Evolutionary conservation across 768 basidiomycete genomes (phyloP).

Genomic region (Trametes sanguinea): DNA sequence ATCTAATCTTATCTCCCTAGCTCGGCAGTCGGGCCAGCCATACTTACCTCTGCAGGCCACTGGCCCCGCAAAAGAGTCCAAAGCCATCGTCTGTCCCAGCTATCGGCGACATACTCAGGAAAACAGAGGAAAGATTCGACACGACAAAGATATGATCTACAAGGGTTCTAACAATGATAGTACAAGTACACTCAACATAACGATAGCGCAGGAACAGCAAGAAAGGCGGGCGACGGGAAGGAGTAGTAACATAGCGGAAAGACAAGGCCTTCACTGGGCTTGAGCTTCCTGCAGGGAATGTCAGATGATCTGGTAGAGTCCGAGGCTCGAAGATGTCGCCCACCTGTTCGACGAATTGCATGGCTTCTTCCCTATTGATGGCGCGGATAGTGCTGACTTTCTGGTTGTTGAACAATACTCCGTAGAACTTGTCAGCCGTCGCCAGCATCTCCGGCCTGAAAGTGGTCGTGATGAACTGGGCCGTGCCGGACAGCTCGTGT

Average conservation of each 20-base stretch:
- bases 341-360: conserved; percentile 92
- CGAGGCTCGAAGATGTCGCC: conserved; percentile 20
- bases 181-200: conserved; percentile 12
- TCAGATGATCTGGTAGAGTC: too few species aligned
- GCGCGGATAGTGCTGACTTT: conserved; percentile 89
- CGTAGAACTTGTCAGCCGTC: conserved; percentile 95
- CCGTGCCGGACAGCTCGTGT: conserved; percentile 79
- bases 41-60: too few species aligned
- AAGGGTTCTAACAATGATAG: not conserved
- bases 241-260: too few species aligned
- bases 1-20: conserved; percentile 1
- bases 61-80: too few species aligned
- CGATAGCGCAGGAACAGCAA: conserved; percentile 17
- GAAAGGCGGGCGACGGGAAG: not conserved
- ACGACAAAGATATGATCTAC: not conserved
- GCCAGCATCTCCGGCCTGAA: conserved; percentile 98
- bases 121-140: not conserved
- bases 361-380: conserved; percentile 88
- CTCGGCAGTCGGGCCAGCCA: not conserved
- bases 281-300: conserved; percentile 44
- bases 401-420: conserved; percentile 93
- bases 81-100: too few species aligned
- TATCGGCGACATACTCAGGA: not conserved
- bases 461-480: conserved; percentile 97
- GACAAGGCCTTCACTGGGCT: conserved; percentile 39